Conservation (phyloP, 768 basidiomycete genomes). For the Lanmaoa rubissima region DNA sequence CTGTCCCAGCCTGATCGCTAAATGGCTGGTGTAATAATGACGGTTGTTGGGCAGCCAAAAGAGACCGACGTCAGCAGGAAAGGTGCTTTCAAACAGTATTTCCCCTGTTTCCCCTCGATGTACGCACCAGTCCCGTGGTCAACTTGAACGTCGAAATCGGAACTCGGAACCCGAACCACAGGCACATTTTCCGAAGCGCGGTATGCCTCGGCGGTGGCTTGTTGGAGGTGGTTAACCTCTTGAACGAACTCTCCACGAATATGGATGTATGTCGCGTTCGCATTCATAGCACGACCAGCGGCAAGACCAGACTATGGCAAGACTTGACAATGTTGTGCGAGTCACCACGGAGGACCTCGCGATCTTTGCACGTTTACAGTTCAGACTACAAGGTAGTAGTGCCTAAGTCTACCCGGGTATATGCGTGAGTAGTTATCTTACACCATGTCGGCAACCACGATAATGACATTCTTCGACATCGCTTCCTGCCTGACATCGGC, state of each 20-base stretch:
- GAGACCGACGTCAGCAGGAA: slow-evolving; percentile 95
- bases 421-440: no score
- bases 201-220: slow-evolving; percentile 95
- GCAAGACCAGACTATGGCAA: no score
- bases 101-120: slow-evolving; percentile 99
- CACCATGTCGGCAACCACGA: no score
- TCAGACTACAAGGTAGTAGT: no score
- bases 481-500: no score
- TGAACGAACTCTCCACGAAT: slow-evolving; percentile 98
- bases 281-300: slow-evolving; percentile 96
- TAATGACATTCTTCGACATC: no score
- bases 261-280: slow-evolving; percentile 98
- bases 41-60: slow-evolving; percentile 97
- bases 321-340: slow-evolving; percentile 98
- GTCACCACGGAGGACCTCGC: slow-evolving; percentile 97
- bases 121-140: slow-evolving; percentile 98
- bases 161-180: slow-evolving; percentile 79
- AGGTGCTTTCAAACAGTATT: slow-evolving; percentile 93
- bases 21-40: slow-evolving; percentile 94
- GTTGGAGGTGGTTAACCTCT: slow-evolving; percentile 90
- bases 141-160: slow-evolving; percentile 86
- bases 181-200: slow-evolving; percentile 83
- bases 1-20: no score
- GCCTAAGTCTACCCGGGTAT: no score
- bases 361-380: slow-evolving; percentile 99